Evolutionary conservation across 2,329 filamentous ascomycete species (phyloP).

Genomic region (Claviceps spartinae): DNA sequence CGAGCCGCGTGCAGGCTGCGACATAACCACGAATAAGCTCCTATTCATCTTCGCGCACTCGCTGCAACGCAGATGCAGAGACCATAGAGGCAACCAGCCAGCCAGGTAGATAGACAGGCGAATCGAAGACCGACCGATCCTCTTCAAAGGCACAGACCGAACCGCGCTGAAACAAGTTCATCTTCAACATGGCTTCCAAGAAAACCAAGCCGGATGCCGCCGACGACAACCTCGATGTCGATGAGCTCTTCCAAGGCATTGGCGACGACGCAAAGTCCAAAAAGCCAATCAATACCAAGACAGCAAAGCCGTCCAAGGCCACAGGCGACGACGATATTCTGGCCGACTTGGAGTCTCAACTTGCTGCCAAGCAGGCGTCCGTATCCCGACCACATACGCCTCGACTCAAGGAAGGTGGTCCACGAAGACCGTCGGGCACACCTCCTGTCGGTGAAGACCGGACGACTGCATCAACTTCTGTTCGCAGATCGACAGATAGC

Average conservation of each 20-base stretch:
- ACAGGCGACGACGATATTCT: conserved; percentile 59
- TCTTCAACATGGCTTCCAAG: conserved; percentile 42
- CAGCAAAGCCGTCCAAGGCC: conserved; percentile 33
- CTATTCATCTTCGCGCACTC: background rate
- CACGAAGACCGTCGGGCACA: conserved; percentile 33
- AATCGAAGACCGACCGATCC: background rate
- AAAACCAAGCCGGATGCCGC: conserved; percentile 41
- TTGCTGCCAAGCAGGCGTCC: conserved; percentile 54
- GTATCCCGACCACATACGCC: conserved; percentile 75
- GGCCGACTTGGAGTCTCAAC: conserved; percentile 64
- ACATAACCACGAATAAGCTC: background rate
- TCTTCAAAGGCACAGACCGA: conserved; percentile 46
- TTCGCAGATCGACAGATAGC: conserved; percentile 68
- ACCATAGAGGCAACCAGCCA: background rate
- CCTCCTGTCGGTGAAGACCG: conserved; percentile 53
- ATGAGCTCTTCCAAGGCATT: conserved; percentile 52
- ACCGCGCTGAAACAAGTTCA: conserved; percentile 31
- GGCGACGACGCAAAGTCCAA: conserved; percentile 36
- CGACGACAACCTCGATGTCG: conserved; percentile 51
- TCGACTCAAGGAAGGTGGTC: conserved; percentile 43
- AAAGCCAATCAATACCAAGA: conserved; percentile 30
- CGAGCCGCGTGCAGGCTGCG: background rate
- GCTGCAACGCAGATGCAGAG: background rate
- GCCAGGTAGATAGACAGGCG: background rate
- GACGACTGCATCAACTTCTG: conserved; percentile 16